Evolutionary conservation across 2,329 filamentous ascomycete species (phyloP), one percentile per base, ranked within the genome.

Genomic region (Thelonectria rubi): DNA sequence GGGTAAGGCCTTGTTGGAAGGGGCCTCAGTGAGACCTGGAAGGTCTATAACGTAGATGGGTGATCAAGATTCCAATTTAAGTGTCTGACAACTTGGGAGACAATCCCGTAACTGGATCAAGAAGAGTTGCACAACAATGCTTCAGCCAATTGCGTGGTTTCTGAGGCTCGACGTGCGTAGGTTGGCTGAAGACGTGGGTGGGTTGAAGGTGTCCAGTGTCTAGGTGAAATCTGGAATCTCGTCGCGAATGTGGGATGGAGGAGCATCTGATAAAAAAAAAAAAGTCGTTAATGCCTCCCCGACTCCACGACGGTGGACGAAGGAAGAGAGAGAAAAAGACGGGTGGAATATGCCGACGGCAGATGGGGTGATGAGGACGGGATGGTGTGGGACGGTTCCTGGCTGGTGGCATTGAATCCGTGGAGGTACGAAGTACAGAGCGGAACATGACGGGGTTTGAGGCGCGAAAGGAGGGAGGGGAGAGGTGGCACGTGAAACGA

Each of bases 341-440:
- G 51, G 45, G 45, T 60, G 56, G 46, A 56, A 48, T 54, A 56
- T 50, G 54, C 60, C 50, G 61, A 62, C 48, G 43, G 54, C 51
- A 69, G 40, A 63, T 58, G 54, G 52, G 37, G 10, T 42, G 32
- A 43, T 30, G 11, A 21, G 39, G 15, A 47, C 42, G 21, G 43
- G 58, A 57, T 45, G 49, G 62, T 58, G 49, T 65, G 66, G 60
- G 60, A 66, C 59, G 32, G 60, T 62, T 42, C 46, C 47, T 66
- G 55, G 53, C 37, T 59, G 58, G 53, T 24, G 21, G 51, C 15
- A 39, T 20, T 46, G 21, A 20, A 53, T 34, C 17, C 21, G 52
- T 55, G 40, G 30, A 46, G 15, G 15, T 8, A 30, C 34, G 49
- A 4, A 21, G 26, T 30, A 30, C 26, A 47, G 20, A 65, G 63